Evolutionary conservation across 805 yeast species (phyloP), one percentile per base, ranked within the genome.

Genomic region (Nakazawaea molendinolei): DNA sequence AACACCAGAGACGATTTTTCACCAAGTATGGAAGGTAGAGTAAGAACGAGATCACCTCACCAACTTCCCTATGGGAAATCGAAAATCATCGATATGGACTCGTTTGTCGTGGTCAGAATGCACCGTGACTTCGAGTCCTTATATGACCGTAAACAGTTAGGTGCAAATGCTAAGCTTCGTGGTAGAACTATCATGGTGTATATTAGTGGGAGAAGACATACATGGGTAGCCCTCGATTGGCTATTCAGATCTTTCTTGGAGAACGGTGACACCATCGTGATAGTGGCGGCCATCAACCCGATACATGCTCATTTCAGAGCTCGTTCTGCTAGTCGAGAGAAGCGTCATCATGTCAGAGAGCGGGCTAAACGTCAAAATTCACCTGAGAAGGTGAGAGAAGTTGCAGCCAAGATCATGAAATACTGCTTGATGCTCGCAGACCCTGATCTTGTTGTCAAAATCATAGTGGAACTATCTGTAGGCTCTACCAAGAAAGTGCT

Each of bases 221-320:
- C 92, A 0, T 84, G 95, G 95, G 86, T 81, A 8, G 77, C 86
- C 1, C 55, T 84, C 19, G 95, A 84, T 53, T 84, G 84, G 79
- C 61, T 74, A 5, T 56, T 82, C 36, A 64, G 63, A 31, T 59
- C 65, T 28, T 57, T 79, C 9, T 55, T 79, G 3, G 75, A 71
- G 45, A 62, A 76, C 46, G 85, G 86, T 7, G 95, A 84, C 53
- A 68, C 76, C 10, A 55, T 84, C 9, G 72, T 83, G 3, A 68
- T 84, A 6, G 69, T 75, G 5, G 67, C 87, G 1, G 61, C 79
- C 3, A 65, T 79, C 16, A 49, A 50, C 29, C 60, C 63, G 9
- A 43, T 46, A 9, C 44, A 49, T 13, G 48, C 56, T 6, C 34
- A 49, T n/a, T 31, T 44, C 1, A 43, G 56, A 34, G 42, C 49